Conservation (phyloP, 2,329 filamentous ascomycete species). For the Fusarium sterilihyphosum region DNA sequence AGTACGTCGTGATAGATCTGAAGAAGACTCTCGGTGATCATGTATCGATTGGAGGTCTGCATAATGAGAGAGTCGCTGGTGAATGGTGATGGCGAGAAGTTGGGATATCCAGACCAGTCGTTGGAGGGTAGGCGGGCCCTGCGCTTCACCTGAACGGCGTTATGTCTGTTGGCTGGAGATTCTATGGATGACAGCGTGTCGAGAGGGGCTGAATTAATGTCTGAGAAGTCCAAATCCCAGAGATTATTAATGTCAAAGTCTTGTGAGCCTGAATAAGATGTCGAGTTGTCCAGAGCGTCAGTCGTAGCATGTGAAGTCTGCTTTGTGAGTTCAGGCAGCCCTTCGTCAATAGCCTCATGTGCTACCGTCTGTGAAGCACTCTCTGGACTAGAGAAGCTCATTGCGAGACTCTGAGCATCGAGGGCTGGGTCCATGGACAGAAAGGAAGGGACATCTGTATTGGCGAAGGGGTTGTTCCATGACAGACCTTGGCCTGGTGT, state of each 20-base stretch:
- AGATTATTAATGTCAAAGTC: background rate
- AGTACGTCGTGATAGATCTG: background rate
- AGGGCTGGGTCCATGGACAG: background rate
- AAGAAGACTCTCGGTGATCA: background rate
- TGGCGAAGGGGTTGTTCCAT: background rate
- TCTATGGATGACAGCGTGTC: background rate
- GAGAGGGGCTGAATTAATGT: background rate
- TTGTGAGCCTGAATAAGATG: background rate
- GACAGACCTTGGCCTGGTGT: rapidly evolving
- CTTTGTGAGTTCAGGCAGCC: background rate
- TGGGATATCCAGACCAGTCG: background rate
- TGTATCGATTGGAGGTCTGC: background rate
- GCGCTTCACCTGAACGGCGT: background rate
- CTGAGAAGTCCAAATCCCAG: background rate
- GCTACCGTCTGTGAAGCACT: background rate
- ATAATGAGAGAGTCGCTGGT: background rate
- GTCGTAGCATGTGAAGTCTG: background rate
- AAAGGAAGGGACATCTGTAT: background rate
- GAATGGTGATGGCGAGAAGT: background rate
- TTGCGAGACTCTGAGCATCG: background rate
- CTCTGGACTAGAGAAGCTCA: background rate
- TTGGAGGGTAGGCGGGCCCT: background rate
- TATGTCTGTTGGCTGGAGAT: background rate
- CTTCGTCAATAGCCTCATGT: background rate
- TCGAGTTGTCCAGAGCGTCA: background rate